Evolutionary conservation across 192 early-diverging fungal genomes (phyloP), one percentile per base, ranked within the genome.

Genomic region (Chytriomyces confervae): DNA sequence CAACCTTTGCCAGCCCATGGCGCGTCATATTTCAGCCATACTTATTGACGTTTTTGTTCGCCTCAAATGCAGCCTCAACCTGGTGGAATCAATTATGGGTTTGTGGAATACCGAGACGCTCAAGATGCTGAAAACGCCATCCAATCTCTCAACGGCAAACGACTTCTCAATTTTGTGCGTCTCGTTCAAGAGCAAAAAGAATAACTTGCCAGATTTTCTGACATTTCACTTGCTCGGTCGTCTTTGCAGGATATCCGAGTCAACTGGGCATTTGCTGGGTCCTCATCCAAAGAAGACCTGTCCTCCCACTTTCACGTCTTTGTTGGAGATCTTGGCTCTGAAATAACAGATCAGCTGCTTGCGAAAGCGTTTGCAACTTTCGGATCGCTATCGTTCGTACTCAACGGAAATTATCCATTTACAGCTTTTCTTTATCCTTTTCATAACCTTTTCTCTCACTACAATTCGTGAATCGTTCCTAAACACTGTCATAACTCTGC

Each of bases 261-360:
- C 51, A 91, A 91, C 80, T 91, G 91, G 91, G 91, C 93, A 50
- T 85, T 84, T 62, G 46, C 74, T 8, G 79, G 77, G 36, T 70
- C 71, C 5, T 77, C 79, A 65, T 50, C 65, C 73, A 89, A 91
- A 66, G 93, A 93, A 79, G 93, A 94, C 77, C 89, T 91, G 50
- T 86, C 88, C 57, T 81, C 69, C 75, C 95, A 96, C 77, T 92
- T 87, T 66, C 95, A 95, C 47, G 86, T 97, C n/a, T 97, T 97
- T 86, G 93, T 97, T 73, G 95, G 95, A 62, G 95, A 97, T 65
- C 85, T 97, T 74, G 92, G 93, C 63, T 87, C 95, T n/a, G 95
- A 96, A 76, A 91, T 97, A 71, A 96, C 88, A 64, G 93, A 96
- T 76, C 91, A 94, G 66, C 83, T 91, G 43, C 86, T 97, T 44